Base-by-base conservation (phyloP, 257 asterid genomes). In the Phtheirospermum japonicum region DNA sequence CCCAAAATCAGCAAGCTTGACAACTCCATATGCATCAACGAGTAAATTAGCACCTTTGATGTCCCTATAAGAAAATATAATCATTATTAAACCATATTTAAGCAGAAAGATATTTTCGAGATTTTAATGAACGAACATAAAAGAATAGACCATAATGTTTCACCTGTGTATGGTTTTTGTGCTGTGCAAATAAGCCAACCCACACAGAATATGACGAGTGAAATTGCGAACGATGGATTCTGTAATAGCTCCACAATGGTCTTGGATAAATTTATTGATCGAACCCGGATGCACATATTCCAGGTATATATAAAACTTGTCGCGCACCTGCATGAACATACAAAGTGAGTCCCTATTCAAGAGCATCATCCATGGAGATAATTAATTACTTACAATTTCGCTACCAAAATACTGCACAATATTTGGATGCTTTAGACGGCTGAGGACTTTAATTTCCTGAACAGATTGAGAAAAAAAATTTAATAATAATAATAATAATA, bases 201-300 rank as follows among this genome's bases (percentile, higher is more conserved):
- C 97, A 69, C 82, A 80, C 46, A 90, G 93, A 65, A 90, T 90
- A 77, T 90, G 97, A 9, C 97, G 95, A 54, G 95, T 90, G 66
- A 90, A 90, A 77, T 87, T 87, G 54, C 96, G 88, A 52, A 90
- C 90, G 30, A 90, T 84, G 62, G 97, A 75, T 78, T 90, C 97
- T 13, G 96, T 80, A 40, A 90, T 83, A 66, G 83, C 90, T 70
- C 85, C 95, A 80, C 92, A 85, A 61, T 90, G 97, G 61, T 90
- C 97, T 11, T 52, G 82, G 65, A 90, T 79, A 71, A 85, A 90
- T 73, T 79, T 80, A 67, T 79, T 90, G 73, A 90, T 82, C 20
- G 96, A 90, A 61, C 97, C 97, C 42, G 97, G 97, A 81, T 90
- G 96, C 19, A 90, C 97, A 68, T 87, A 90, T 78, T 90, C 97